Evolutionary conservation across 768 basidiomycete species (phyloP).

Genomic region (Symmetrospora coprosmae): DNA sequence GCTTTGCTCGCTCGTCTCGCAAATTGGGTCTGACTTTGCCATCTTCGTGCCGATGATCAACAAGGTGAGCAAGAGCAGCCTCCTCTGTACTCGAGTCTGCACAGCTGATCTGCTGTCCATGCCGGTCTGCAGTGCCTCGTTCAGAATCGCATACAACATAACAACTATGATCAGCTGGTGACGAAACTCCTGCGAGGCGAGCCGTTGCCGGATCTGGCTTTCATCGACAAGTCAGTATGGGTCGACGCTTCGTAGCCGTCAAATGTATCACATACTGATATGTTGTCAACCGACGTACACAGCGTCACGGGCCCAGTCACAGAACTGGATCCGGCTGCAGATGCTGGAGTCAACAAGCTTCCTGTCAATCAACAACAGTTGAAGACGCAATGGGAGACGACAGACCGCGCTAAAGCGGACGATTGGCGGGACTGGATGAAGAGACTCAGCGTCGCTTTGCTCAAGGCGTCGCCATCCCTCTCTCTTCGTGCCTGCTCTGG

Average conservation of each 20-base stretch:
- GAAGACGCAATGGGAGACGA: constrained; percentile 90
- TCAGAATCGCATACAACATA: constrained; percentile 60
- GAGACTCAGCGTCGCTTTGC: constrained; percentile 78
- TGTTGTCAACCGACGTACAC: background rate
- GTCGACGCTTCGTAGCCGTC: background rate
- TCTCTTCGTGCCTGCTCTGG: constrained; percentile 94
- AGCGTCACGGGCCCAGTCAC: constrained; percentile 19
- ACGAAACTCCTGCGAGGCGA: constrained; percentile 82
- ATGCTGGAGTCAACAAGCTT: constrained; percentile 70
- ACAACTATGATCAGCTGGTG: constrained; percentile 74
- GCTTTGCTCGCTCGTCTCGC: constrained; percentile 75
- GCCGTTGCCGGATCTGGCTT: constrained; percentile 65
- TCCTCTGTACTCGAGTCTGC: background rate
- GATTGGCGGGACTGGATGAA: constrained; percentile 97
- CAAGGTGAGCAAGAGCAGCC: constrained; percentile 48
- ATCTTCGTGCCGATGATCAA: constrained; percentile 95
- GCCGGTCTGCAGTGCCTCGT: constrained; percentile 51
- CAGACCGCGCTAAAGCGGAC: constrained; percentile 41
- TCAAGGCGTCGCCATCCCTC: constrained; percentile 96
- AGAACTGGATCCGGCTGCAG: constrained; percentile 35
- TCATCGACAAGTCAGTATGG: constrained; percentile 48
- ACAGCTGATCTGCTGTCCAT: background rate
- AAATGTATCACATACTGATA: background rate
- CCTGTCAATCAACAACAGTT: constrained; percentile 92
- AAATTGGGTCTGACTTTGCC: constrained; percentile 90